Base-by-base conservation (phyloP, 2,329 filamentous ascomycete genomes). In the Sporothrix globosa region DNA sequence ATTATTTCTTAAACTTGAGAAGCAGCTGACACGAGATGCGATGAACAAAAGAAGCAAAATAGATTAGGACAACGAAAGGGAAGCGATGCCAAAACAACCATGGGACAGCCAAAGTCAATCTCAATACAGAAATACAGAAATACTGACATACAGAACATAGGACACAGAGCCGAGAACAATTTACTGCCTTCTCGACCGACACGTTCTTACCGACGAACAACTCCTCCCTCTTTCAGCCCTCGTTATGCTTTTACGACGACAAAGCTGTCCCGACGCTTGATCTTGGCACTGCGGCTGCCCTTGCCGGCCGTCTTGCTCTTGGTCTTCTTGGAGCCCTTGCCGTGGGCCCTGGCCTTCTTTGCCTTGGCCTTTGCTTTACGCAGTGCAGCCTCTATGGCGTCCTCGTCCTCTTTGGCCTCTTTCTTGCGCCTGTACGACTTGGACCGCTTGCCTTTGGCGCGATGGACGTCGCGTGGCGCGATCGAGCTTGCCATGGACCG, bases 261-360 rank as follows among this genome's bases (percentile, higher is more conserved):
- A 44, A 68, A 72, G 21, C 48, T 54, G 30, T 30, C 30, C 17
- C 48, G 46, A 27, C 70, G 48, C 67, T 71, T 67, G 66, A 11
- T 11, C 50, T 66, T 67, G 60, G 60, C 56, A 14, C 68, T 65
- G 46, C 46, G n/a, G 54, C 56, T 39, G 50, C 48, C 58, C 58
- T 69, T 69, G 21, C 53, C 58, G 34, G 39, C 50, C 3, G 30
- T 46, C 58, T 69, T 69, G 58, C 58, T 56, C 52, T 69, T 66
- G 19, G 13, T 53, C 52, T 56, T 58, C 6, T 63, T 63, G 21
- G 44, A n/a, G 46, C 46, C 27, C 21, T 56, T 52, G 54, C 19
- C 6, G 7, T 48, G 46, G 58, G 30, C 24, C n/a, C 9, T 46
- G 9, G 21, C 41, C 66, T 52, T 56, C 21, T 69, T 50, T 1